Evolutionary conservation across 2,329 filamentous ascomycete genomes (phyloP).

Genomic region (Stemphylium vesicarium): DNA sequence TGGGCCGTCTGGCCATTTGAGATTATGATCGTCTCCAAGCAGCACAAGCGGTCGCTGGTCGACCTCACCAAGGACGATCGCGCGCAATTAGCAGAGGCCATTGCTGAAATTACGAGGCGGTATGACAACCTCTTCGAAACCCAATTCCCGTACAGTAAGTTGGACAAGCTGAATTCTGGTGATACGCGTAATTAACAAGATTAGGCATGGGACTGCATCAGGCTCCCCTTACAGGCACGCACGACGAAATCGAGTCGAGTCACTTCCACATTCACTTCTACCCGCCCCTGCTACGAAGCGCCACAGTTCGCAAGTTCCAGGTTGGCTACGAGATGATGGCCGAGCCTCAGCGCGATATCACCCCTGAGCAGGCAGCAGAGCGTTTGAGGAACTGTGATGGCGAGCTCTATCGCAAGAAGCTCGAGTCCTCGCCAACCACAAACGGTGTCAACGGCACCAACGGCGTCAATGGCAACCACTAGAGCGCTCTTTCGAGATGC

Average conservation of each 20-base stretch:
- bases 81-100: slow-evolving; percentile 76
- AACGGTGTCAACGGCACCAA: slow-evolving; percentile 30
- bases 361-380: slow-evolving; percentile 89
- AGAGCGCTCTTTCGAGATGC: background rate
- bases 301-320: slow-evolving; percentile 93
- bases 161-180: slow-evolving; percentile 10
- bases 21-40: slow-evolving; percentile 84
- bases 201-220: slow-evolving; percentile 91
- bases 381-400: slow-evolving; percentile 78
- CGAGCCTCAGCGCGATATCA: slow-evolving; percentile 98
- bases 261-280: slow-evolving; percentile 99
- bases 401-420: slow-evolving; percentile 77
- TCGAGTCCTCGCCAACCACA: slow-evolving; percentile 19
- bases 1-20: slow-evolving; percentile 99
- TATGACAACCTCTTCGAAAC: slow-evolving; percentile 99
- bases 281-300: slow-evolving; percentile 87
- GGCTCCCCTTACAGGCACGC: slow-evolving; percentile 81
- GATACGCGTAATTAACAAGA: slow-evolving; percentile 11
- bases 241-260: slow-evolving; percentile 83
- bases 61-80: slow-evolving; percentile 78
- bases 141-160: slow-evolving; percentile 87
- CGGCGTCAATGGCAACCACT: slow-evolving; percentile 12
- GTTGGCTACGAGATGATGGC: slow-evolving; percentile 97
- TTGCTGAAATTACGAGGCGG: slow-evolving; percentile 85
- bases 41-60: slow-evolving; percentile 82